Conservation (phyloP, 1,139 yeast genomes). For the Pneumocystis carinii region DNA sequence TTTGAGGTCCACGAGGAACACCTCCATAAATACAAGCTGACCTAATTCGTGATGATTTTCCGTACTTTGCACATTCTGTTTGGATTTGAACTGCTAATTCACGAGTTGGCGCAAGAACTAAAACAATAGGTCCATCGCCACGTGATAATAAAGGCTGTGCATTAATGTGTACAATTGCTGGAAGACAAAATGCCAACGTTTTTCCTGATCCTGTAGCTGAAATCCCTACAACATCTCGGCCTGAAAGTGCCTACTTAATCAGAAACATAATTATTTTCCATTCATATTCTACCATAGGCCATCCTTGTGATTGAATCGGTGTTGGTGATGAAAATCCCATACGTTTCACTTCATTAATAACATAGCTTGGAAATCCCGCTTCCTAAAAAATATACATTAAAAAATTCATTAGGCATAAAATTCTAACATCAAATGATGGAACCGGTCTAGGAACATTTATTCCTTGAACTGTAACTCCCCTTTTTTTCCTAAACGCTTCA, state of each 20-base stretch:
- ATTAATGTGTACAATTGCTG: constrained; percentile 91
- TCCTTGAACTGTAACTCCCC: constrained; percentile 78
- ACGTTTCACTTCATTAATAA: constrained; percentile 70
- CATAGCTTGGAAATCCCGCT: constrained; percentile 40
- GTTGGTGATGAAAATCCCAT: constrained; percentile 93
- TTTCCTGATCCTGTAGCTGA: constrained; percentile 99
- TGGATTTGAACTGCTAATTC: constrained; percentile 97
- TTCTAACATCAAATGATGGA: constrained; percentile 61
- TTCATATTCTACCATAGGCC: constrained; percentile 67
- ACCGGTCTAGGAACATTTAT: constrained; percentile 87
- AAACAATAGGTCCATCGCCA: constrained; percentile 95
- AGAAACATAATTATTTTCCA: not conserved
- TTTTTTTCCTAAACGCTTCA: constrained; percentile 55
- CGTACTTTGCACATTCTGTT: constrained; percentile 88
- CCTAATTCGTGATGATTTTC: constrained; percentile 80
- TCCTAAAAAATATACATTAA: not conserved
- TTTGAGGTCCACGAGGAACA: constrained; percentile 95
- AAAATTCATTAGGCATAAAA: constrained; percentile 55
- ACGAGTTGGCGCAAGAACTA: constrained; percentile 96
- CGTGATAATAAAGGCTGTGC: constrained; percentile 87
- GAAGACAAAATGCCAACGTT: constrained; percentile 90
- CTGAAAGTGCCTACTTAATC: constrained; percentile 43
- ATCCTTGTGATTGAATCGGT: constrained; percentile 96
- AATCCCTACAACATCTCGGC: constrained; percentile 97
- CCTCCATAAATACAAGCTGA: constrained; percentile 98